Evolutionary conservation across 495 filamentous ascomycete species (phyloP).

Genomic region (Daldinia grandis): DNA sequence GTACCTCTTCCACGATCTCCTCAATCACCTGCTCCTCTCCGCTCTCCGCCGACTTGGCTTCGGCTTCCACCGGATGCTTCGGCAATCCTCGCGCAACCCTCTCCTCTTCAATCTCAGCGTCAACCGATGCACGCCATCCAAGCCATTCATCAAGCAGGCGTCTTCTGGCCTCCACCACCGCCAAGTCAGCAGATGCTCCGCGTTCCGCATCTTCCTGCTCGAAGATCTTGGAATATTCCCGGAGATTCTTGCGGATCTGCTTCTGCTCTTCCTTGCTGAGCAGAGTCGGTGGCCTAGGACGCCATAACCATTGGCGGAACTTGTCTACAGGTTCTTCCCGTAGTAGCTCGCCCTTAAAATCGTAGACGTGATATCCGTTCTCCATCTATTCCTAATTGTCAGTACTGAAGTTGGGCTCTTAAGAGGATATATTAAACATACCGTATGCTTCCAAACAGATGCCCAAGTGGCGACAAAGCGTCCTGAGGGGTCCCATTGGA

Average conservation of each 20-base stretch:
- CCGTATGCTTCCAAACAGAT: conserved; percentile 91
- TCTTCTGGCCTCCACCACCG: conserved; percentile 87
- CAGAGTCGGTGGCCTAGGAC: conserved; percentile 86
- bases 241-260: conserved; percentile 95
- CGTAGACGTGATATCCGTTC: conserved; percentile 97
- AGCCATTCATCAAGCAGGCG: conserved; percentile 88
- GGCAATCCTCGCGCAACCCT: conserved; percentile 71
- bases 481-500: conserved; percentile 97
- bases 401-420: conserved; percentile 39
- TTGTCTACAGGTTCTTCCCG: conserved; percentile 93
- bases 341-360: conserved; percentile 88
- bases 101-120: conserved; percentile 77
- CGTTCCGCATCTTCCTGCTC: conserved; percentile 94
- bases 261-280: conserved; percentile 96
- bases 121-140: conserved; percentile 79
- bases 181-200: conserved; percentile 89
- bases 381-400: conserved; percentile 76
- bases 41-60: conserved; percentile 63
- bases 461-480: conserved; percentile 92
- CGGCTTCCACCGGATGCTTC: conserved; percentile 66
- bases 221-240: conserved; percentile 93
- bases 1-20: conserved; percentile 91
- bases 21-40: conserved; percentile 78
- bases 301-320: conserved; percentile 97
- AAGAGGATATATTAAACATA: conserved; percentile 57